Evolutionary conservation across 1,284 basidiomycete genomes (phyloP).

Genomic region (Trichosporon sp.): DNA sequence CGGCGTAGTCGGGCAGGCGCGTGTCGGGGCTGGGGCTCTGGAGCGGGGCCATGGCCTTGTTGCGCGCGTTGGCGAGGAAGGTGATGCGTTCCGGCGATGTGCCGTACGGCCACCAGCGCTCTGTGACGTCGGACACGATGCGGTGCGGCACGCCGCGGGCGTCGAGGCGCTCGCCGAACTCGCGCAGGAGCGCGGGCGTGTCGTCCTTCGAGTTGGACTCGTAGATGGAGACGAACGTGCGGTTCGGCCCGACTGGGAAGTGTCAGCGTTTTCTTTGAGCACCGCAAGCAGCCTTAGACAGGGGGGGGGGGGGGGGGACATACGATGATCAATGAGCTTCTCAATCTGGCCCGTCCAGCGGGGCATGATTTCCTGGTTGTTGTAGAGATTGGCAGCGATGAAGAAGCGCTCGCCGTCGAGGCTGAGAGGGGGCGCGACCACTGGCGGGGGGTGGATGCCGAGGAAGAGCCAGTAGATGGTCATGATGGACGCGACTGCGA

Average conservation of each 20-base stretch:
- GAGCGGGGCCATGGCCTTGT: conserved; percentile 53
- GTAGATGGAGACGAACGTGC: conserved; percentile 58
- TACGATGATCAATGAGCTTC: conserved; percentile 26
- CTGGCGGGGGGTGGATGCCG: conserved; percentile 17
- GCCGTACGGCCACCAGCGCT: conserved; percentile 41
- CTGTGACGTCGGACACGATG: conserved; percentile 43
- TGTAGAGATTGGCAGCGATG: conserved; percentile 37
- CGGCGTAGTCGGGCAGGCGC: conserved; percentile 45
- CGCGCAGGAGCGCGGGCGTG: conserved; percentile 50
- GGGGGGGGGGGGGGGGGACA: background rate
- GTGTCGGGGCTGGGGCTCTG: conserved; percentile 17
- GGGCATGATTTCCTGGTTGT: conserved; percentile 30
- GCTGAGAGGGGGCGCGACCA: conserved; percentile 15
- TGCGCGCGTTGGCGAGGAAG: conserved; percentile 54
- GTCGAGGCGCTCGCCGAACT: conserved; percentile 46
- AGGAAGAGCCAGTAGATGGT: conserved; percentile 20
- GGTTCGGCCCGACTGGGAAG: conserved; percentile 53
- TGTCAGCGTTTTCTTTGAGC: too few relatives aligned
- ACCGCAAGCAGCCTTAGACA: too few relatives aligned
- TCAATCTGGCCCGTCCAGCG: conserved; percentile 24
- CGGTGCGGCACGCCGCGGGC: conserved; percentile 42
- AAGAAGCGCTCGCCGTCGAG: conserved; percentile 22
- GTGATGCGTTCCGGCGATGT: conserved; percentile 52
- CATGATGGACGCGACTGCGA: conserved; percentile 15
- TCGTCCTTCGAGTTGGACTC: conserved; percentile 56